phyloP scores from a whole-genome alignment of 1,139 yeast genomes.

The Starmera stellimalicola region DNA sequence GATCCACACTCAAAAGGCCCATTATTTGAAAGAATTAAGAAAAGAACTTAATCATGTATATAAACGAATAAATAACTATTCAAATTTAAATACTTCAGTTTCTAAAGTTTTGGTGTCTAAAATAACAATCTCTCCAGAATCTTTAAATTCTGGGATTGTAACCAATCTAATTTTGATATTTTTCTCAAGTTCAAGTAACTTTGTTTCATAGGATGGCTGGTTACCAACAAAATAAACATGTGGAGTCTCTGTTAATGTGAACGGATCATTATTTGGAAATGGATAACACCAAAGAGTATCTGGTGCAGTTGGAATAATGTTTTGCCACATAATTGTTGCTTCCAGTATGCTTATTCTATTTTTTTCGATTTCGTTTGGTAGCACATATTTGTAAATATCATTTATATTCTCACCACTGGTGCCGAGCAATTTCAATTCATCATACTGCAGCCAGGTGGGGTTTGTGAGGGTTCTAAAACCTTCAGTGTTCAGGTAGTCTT shows the following conservation, averaged over 20 bases:
- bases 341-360: constrained; percentile 49
- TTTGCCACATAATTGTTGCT: constrained; percentile 72
- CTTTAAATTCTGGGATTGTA: constrained; percentile 62
- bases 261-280: constrained; percentile 71
- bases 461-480: constrained; percentile 50
- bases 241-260: constrained; percentile 65
- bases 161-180: constrained; percentile 39
- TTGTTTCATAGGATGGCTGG: constrained; percentile 50
- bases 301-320: constrained; percentile 90
- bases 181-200: constrained; percentile 20
- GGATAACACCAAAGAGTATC: constrained; percentile 93
- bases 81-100: constrained; percentile 33
- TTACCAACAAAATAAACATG: constrained; percentile 84
- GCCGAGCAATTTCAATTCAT: constrained; percentile 52
- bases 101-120: constrained; percentile 52
- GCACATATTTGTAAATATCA: constrained; percentile 63
- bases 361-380: constrained; percentile 29
- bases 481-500: constrained; percentile 32
- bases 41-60: neutral
- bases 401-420: constrained; percentile 79
- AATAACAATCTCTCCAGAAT: constrained; percentile 59
- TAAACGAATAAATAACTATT: constrained; percentile 8
- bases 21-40: neutral
- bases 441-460: constrained; percentile 60
- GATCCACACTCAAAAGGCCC: constrained; percentile 8